Evolutionary conservation across 768 basidiomycete species (phyloP).

Genomic region (Termitomyces sp.): DNA sequence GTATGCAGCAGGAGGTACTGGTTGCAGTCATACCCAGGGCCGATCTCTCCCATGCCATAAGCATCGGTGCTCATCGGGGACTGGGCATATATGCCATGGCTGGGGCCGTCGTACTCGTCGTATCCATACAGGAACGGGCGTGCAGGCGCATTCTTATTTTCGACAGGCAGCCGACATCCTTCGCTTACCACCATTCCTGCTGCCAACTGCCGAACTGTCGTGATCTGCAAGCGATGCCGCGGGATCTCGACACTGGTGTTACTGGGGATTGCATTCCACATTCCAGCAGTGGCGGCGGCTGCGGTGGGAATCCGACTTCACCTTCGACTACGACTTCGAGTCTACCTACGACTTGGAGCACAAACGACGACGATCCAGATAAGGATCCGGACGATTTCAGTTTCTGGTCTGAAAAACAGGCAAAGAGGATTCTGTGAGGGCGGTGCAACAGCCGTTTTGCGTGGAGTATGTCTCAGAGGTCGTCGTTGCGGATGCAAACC

Average conservation of each 20-base stretch:
- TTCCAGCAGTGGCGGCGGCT: not conserved
- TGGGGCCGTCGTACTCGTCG: slow-evolving; percentile 27
- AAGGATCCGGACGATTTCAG: slow-evolving; percentile 89
- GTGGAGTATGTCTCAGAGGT: slow-evolving; percentile 90
- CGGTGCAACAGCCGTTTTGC: slow-evolving; percentile 75
- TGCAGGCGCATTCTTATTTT: slow-evolving; percentile 38
- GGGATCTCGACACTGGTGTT: not conserved
- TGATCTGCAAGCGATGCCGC: not conserved
- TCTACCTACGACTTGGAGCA: not conserved
- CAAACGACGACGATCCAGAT: slow-evolving; percentile 17
- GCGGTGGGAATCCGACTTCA: not conserved
- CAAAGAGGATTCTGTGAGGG: slow-evolving; percentile 82
- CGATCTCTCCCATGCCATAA: not conserved
- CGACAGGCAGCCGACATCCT: no score
- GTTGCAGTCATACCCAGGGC: no score
- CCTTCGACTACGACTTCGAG: no score
- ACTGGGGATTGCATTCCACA: not conserved
- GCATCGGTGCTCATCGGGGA: not conserved
- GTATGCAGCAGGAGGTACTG: no score
- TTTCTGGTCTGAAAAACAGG: slow-evolving; percentile 90
- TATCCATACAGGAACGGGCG: slow-evolving; percentile 47
- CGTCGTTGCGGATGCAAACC: slow-evolving; percentile 89
- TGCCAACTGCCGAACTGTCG: slow-evolving; percentile 17
- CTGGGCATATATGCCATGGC: not conserved
- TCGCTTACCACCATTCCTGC: no score